Conservation (phyloP, 2,329 filamentous ascomycete genomes). For the Fusarium sp. region DNA sequence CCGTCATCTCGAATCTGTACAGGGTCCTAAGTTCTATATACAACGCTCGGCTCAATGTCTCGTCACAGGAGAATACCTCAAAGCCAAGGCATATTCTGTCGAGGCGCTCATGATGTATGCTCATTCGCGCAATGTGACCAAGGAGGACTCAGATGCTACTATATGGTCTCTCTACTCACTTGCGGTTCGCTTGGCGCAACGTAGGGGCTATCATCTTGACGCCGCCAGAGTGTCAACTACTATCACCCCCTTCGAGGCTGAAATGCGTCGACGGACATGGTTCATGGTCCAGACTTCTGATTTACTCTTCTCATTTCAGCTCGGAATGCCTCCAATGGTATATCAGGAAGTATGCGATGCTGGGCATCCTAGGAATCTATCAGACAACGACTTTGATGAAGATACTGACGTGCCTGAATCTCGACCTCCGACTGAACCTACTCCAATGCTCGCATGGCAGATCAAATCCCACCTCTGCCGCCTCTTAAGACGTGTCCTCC, state of each 20-base stretch:
- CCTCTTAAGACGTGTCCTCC: constrained; percentile 58
- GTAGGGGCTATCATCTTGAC: constrained; percentile 65
- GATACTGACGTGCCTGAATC: constrained; percentile 56
- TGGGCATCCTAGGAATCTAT: constrained; percentile 59
- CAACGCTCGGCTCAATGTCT: constrained; percentile 60
- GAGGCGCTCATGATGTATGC: constrained; percentile 62
- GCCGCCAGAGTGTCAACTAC: constrained; percentile 54
- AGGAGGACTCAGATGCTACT: constrained; percentile 56
- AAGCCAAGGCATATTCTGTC: constrained; percentile 59
- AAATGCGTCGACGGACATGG: constrained; percentile 64
- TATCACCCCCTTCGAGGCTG: constrained; percentile 62
- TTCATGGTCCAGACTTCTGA: constrained; percentile 62
- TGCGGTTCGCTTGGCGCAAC: constrained; percentile 62
- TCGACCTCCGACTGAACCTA: constrained; percentile 57
- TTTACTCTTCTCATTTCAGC: constrained; percentile 62
- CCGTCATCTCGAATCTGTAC: constrained; percentile 30
- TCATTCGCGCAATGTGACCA: constrained; percentile 57
- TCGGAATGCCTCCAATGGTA: constrained; percentile 65
- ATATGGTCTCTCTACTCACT: constrained; percentile 63
- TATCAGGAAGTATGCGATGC: constrained; percentile 61
- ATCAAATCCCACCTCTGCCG: constrained; percentile 59
- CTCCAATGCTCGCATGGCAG: constrained; percentile 57
- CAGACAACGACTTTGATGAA: constrained; percentile 65
- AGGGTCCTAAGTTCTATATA: constrained; percentile 50
- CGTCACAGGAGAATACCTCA: constrained; percentile 60